Base-by-base conservation (phyloP, 108 stramenopile species). In the Skeletonema tropicum region DNA sequence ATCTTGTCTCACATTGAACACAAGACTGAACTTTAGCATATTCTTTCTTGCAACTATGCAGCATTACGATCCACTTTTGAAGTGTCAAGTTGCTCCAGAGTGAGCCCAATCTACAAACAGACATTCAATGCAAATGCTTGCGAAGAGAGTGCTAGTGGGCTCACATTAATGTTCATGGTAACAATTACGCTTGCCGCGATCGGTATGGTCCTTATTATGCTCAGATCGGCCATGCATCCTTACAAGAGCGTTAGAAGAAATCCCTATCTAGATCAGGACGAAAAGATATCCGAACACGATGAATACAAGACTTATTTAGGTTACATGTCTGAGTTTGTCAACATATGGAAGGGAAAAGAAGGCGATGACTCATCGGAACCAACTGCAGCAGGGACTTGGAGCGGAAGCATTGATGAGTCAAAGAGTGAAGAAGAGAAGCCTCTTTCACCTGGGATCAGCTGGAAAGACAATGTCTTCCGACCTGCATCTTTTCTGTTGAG, bases 271-370 rank as follows among this genome's bases (percentile, higher is more conserved):
- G 64, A 33, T 31, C 49, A 52, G 5, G 67, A 63, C 38, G 73
- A 81, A 7, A 73, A 74, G 8, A 60, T 70, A 41, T 42, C 74
- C 19, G 73, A 74, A 74, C 70, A 68, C 68, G 73, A 81, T 5
- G 80, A 81, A 60, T 81, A 81, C 57, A 71, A 68, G 69, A 68
- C 73, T 0, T 81, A 74, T 32, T 63, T 74, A 23, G 45, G 49
- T 62, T 70, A 74, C 52, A 69, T 80, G 66, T 30, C 79, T 45
- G 59, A 60, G 3, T 80, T 80, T 61, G 21, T 80, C 26, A 73
- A 60, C 26, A 66, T 66, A 17, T 80, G 71, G 72, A 55, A 31
- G 38, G 68, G 67, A 25, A 15, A 57, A 13, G 14, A 64, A 3
- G 67, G 32, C n/a, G 69, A 55, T 58, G 45, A 46, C 57, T 39